Evolutionary conservation across 768 basidiomycete genomes (phyloP).

Genomic region (Leccinum incarnatum): DNA sequence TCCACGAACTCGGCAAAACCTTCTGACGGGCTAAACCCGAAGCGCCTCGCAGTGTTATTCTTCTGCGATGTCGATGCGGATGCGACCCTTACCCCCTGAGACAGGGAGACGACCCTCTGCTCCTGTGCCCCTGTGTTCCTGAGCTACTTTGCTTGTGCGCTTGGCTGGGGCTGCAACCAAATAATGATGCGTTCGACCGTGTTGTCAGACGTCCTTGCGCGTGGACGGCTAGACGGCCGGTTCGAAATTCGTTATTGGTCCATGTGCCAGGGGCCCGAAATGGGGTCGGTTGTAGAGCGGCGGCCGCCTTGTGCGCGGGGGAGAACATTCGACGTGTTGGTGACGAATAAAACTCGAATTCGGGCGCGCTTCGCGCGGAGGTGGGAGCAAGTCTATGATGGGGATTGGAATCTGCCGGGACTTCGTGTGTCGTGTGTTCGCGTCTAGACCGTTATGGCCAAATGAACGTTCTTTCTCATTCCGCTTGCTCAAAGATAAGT

Average conservation of each 20-base stretch:
- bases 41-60: not conserved
- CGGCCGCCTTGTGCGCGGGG: not conserved
- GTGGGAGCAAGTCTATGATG: not conserved
- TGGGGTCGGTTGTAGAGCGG: not conserved
- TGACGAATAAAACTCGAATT: not conserved
- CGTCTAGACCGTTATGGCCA: not conserved
- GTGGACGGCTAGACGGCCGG: not conserved
- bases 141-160: not conserved
- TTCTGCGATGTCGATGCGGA: not conserved
- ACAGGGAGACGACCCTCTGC: not conserved
- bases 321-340: not conserved
- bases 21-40: constrained; percentile 2
- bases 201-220: not conserved
- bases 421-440: not conserved
- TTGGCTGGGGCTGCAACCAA: not conserved
- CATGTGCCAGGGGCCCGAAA: not conserved
- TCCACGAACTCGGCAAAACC: not conserved
- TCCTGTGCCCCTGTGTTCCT: not conserved
- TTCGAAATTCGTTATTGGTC: not conserved
- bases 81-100: not conserved
- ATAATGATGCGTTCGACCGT: not conserved
- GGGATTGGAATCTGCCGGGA: not conserved
- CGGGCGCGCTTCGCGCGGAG: not conserved
- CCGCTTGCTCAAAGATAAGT: not conserved
- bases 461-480: not conserved